These are phyloP conservation scores for Rubia occidens DNA, from an alignment of 305 asterid species.

Conservation along the genomic window DNA sequence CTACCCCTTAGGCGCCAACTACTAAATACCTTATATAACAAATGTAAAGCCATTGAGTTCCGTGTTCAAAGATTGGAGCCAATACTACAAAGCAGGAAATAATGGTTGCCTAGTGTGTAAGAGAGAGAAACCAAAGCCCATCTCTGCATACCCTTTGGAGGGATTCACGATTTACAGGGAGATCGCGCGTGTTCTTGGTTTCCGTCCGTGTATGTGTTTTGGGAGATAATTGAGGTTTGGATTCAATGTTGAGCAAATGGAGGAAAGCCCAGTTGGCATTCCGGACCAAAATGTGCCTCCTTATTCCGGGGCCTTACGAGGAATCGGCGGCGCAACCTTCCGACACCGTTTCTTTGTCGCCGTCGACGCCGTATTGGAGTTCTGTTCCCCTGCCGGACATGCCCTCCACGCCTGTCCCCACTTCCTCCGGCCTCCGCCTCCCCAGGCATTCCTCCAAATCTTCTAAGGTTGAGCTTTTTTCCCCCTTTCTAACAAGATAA, in stretches of 20 bases:
- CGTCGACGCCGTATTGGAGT: conserved; percentile 22
- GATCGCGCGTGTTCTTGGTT: neutral
- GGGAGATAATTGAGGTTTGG: conserved; percentile 6
- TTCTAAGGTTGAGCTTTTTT: conserved; percentile 34
- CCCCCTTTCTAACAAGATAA: neutral
- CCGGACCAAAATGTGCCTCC: conserved; percentile 52
- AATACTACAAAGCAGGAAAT: conserved; percentile 1
- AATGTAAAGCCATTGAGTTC: conserved; percentile 40
- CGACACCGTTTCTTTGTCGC: conserved; percentile 29
- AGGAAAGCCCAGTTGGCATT: conserved; percentile 59
- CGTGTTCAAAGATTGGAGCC: conserved; percentile 46
- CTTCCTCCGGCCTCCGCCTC: conserved; percentile 61
- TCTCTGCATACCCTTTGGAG: neutral
- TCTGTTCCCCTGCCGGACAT: conserved; percentile 32
- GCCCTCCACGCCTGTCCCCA: conserved; percentile 65
- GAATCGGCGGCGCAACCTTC: conserved; percentile 31
- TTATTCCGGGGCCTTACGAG: conserved; percentile 34
- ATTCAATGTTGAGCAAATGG: conserved; percentile 72
- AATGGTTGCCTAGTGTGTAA: conserved; percentile 12
- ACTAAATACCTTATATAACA: neutral
- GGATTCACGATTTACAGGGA: neutral
- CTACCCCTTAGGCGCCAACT: conserved; percentile 13
- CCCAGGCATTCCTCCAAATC: conserved; percentile 45
- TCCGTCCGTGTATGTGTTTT: neutral
- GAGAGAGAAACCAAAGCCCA: neutral